These are phyloP conservation scores for Candida odintsovae DNA, from an alignment of 805 yeast genomes.

Conservation along the genomic window DNA sequence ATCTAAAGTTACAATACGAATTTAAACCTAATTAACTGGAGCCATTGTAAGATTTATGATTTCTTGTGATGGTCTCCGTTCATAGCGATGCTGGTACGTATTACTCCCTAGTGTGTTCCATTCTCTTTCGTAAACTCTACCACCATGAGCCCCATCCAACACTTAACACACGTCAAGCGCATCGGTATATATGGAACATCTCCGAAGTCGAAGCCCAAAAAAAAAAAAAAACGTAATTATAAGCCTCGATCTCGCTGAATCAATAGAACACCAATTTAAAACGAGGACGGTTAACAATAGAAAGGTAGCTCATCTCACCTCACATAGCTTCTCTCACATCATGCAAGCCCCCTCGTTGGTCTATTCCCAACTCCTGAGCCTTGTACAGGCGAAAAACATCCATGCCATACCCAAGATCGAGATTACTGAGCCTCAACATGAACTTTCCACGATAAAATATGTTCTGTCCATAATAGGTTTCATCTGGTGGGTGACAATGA, in stretches of 20 bases:
- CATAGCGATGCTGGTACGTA: no score
- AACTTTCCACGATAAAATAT: neutral
- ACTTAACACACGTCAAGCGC: neutral
- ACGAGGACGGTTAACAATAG: neutral
- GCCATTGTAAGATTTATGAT: no score
- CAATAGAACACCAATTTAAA: neutral
- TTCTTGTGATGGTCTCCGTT: no score
- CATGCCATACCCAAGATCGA: neutral
- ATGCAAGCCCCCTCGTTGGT: neutral
- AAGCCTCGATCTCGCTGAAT: neutral
- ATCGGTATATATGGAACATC: neutral
- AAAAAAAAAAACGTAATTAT: no score
- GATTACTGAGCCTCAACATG: neutral
- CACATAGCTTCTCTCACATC: neutral
- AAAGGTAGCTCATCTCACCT: neutral
- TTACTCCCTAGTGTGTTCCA: no score
- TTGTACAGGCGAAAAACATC: neutral
- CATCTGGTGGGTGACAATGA: constrained; percentile 22
- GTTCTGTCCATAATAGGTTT: constrained; percentile 15
- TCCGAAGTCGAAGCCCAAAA: neutral
- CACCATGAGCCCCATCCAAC: no score
- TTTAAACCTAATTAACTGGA: no score
- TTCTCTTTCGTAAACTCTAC: no score
- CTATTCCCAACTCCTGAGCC: neutral
- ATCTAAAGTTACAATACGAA: no score